Evolutionary conservation across 2,329 filamentous ascomycete species (phyloP), one percentile per base, ranked within the genome.

Genomic region (Rutstroemia sp.): DNA sequence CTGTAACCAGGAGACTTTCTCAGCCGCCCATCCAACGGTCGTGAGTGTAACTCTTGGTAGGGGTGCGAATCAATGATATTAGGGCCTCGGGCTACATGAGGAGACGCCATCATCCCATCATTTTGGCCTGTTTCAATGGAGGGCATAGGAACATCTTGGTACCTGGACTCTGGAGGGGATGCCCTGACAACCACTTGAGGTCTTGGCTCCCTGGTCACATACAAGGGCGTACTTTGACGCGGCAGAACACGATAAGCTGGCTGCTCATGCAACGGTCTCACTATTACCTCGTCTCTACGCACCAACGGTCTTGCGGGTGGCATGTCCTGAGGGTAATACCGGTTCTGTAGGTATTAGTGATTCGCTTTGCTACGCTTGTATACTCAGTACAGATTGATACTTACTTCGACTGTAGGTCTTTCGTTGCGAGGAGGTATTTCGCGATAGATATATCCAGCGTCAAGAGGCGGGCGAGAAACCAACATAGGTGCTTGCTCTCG

Each of bases 131-230:
- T 58, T 61, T 70, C 68, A 65, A 70, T 68, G 17, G 68, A 70
- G 58, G 65, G 64, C 44, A 69, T 63, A 54, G 66, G 65, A 60
- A 68, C 60, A 49, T 70, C 67, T 63, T 70, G 64, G 3, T 67
- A 59, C 44, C 61, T 61, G 59, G 62, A 54, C 46, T 55, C 64
- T 37, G 61, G 50, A 48, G 64, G 59, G 58, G 64, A 61, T 45
- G 61, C 57, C 60, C 63, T 64, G 61, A 67, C 63, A 58, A 66
- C 64, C 65, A 64, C 58, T 65, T 66, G 61, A 56, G 61, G 59
- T 58, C 60, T 61, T 49, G 60, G 57, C 17, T 64, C 61, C 54
- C 58, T 61, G 14, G 48, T 46, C 39, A 50, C 38, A 51, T 61
- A 60, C 34, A 58, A 56, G 46, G 53, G 57, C 14, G 59, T 57